Evolutionary conservation across 805 yeast genomes (phyloP), one percentile per base, ranked within the genome.

Genomic region (Starmerella lactis-condensi): DNA sequence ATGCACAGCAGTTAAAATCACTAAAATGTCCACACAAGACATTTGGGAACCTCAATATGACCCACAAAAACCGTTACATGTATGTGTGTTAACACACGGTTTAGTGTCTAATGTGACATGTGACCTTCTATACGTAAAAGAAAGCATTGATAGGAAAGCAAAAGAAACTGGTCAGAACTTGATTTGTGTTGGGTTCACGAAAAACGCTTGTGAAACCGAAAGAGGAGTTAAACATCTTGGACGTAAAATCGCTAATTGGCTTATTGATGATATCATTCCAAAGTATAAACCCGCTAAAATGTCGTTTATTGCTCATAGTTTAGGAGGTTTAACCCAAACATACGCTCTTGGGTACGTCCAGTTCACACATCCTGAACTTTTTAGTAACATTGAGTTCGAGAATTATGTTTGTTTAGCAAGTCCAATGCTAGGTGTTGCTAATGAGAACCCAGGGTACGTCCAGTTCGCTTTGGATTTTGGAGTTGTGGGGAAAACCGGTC

Each of bases 251-350:
- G 96, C 81, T 0, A 72, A 73, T 37, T 79, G 64, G 51, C 56
- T 85, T 16, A 61, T 72, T 4, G 58, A 64, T 24, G 72, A 69
- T 19, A 56, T 75, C 28, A 53, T 65, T 9, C 58, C 61, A 4
- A 50, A 54, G 4, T 39, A 48, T 9, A 44, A 57, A 4, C 69
- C 79, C 6, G 52, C 54, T 9, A 69, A 69, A 43, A 69, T 85
- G 4, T 85, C 96, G 2, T 83, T 89, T 45, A 59, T 89, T 14
- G 93, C 89, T 2, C 98, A 89, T 53, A 85, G 96, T 0, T 57
- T 89, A 17, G 98, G 98, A 12, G 98, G 98, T 0, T 67, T 78
- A 12, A 76, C 76, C 7, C 95, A 85, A 55, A 70, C 92, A 0
- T 85, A 77, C 62, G 92, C 96, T 1, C 60, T 89, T 24, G 89